phyloP scores from a whole-genome alignment of 305 asterid species.

The Solanum hybrid region DNA sequence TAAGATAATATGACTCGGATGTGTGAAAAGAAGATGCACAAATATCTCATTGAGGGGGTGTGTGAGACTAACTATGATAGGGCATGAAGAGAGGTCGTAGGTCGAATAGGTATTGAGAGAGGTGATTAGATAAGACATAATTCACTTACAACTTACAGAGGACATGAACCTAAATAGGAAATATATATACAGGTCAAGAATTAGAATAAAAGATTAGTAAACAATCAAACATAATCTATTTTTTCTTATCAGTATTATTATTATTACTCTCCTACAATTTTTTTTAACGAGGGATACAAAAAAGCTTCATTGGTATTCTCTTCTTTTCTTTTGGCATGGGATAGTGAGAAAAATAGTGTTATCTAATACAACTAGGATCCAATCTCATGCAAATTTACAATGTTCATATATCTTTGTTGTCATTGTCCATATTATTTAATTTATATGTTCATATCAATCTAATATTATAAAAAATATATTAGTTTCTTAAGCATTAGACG shows the following conservation, averaged over 20 bases:
- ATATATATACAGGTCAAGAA: rapidly evolving
- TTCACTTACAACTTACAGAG: rapidly evolving
- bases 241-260: neutral
- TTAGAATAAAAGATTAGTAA: no score
- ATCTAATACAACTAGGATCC: neutral
- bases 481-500: neutral
- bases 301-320: neutral
- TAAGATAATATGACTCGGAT: neutral
- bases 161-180: no score
- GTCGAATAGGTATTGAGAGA: neutral
- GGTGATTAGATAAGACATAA: neutral
- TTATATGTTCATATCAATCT: neutral
- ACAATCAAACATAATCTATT: rapidly evolving
- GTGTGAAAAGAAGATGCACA: neutral
- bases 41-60: neutral
- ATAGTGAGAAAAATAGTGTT: neutral
- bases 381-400: neutral
- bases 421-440: neutral
- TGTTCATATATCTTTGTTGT: neutral
- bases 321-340: neutral
- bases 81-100: neutral
- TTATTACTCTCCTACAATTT: neutral
- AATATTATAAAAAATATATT: no score
- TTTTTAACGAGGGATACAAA: neutral
- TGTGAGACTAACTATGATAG: neutral